Evolutionary conservation across 1,284 basidiomycete species (phyloP).

Genomic region (Pyrrhoderma noxium): DNA sequence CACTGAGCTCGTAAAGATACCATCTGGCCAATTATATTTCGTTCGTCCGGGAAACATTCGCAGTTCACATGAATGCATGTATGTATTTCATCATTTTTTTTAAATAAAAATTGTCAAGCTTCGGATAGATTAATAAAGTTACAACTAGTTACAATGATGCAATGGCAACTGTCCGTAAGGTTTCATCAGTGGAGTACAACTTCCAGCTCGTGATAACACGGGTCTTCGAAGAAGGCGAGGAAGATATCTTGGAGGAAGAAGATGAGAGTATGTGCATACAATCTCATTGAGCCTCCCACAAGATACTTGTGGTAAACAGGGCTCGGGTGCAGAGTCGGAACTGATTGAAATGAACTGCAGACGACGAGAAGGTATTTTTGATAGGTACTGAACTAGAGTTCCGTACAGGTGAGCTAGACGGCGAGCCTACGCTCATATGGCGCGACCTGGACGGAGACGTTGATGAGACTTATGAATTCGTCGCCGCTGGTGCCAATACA

Average conservation of each 20-base stretch:
- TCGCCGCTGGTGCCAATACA: slow-evolving; percentile 70
- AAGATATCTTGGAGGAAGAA: slow-evolving; percentile 89
- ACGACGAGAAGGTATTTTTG: slow-evolving; percentile 88
- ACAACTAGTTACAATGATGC: slow-evolving; percentile 88
- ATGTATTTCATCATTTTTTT: slow-evolving; percentile 29
- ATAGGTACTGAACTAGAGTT: slow-evolving; percentile 87
- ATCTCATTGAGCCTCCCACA: not conserved
- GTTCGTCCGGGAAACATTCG: slow-evolving; percentile 87
- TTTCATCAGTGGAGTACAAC: slow-evolving; percentile 75
- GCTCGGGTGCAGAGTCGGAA: not conserved
- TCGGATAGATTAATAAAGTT: slow-evolving; percentile 3
- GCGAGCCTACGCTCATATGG: slow-evolving; percentile 83
- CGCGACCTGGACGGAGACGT: slow-evolving; percentile 80
- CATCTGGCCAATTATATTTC: slow-evolving; percentile 87
- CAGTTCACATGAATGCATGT: slow-evolving; percentile 97
- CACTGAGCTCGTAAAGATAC: slow-evolving; percentile 91
- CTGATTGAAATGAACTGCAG: slow-evolving; percentile 43
- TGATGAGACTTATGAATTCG: slow-evolving; percentile 79
- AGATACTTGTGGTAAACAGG: not conserved
- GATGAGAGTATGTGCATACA: slow-evolving; percentile 72
- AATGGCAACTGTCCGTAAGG: slow-evolving; percentile 88
- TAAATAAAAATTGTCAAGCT: not conserved
- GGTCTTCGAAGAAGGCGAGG: slow-evolving; percentile 93
- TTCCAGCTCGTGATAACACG: slow-evolving; percentile 96
- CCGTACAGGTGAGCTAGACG: slow-evolving; percentile 68